A percentile compares a stretch with the other conserved stretches of the same genome.
phyloP scores from a whole-genome alignment of 225 moss, liverwort and hornwort species.

The Marchantia paleacea region DNA sequence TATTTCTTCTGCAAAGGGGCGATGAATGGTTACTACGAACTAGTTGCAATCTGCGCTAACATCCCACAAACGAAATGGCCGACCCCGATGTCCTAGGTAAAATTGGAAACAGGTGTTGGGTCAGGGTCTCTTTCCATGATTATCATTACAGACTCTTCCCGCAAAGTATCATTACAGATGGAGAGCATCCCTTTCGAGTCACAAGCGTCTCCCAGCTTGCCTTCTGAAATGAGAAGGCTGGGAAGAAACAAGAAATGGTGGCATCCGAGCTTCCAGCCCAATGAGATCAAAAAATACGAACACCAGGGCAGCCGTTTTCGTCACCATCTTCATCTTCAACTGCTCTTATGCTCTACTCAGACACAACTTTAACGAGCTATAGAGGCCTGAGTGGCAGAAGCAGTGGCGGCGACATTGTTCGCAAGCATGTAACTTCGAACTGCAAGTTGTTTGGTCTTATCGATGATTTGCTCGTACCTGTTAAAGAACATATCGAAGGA shows the following conservation, averaged over 20 bases:
- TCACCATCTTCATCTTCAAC: neutral
- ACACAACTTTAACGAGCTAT: slow-evolving; percentile 42
- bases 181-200: slow-evolving; percentile 11
- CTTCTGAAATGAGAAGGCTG: neutral
- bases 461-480: slow-evolving; percentile 95
- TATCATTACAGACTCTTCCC: slow-evolving; percentile 19
- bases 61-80: slow-evolving; percentile 4
- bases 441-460: slow-evolving; percentile 86
- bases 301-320: slow-evolving; percentile 1
- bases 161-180: slow-evolving; percentile 14
- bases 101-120: neutral
- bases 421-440: slow-evolving; percentile 75
- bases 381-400: slow-evolving; percentile 58
- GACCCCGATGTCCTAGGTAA: slow-evolving; percentile 11
- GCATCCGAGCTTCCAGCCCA: neutral
- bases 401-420: slow-evolving; percentile 67
- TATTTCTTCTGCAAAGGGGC: slow-evolving; percentile 7
- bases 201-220: neutral
- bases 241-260: neutral
- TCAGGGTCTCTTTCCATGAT: slow-evolving; percentile 11
- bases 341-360: slow-evolving; percentile 9
- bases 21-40: slow-evolving; percentile 14
- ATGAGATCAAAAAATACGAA: slow-evolving; percentile 19
- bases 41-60: slow-evolving; percentile 19
- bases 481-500: neutral